Percentiles rank a stretch among this genome's conserved stretches.
Evolutionary conservation across 2,329 filamentous ascomycete species (phyloP).

Genomic region (Aspergillus ruber): DNA sequence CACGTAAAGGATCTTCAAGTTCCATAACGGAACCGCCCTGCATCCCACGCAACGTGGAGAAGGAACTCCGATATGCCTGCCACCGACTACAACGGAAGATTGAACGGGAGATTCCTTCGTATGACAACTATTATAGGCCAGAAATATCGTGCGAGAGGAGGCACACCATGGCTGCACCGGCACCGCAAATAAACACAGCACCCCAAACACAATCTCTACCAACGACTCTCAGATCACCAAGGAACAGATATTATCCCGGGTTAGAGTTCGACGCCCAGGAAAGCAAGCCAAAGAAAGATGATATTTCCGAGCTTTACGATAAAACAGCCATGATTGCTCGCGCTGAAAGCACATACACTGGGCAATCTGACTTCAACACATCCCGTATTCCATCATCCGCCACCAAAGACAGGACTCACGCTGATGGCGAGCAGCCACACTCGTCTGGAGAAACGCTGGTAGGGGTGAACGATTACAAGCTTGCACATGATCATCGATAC

Average conservation of each 20-base stretch:
- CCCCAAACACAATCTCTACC: background rate
- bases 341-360: background rate
- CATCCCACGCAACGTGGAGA: conserved; percentile 27
- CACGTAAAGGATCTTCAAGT: conserved; percentile 16
- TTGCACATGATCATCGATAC: background rate
- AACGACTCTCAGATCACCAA: background rate
- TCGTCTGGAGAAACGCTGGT: background rate
- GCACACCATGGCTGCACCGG: background rate
- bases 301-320: background rate
- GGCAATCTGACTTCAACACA: background rate
- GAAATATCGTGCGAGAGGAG: conserved; percentile 8
- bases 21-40: conserved; percentile 29
- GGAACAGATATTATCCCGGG: conserved; percentile 1
- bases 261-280: conserved; percentile 1
- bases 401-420: background rate
- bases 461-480: background rate
- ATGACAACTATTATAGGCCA: background rate
- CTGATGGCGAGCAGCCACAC: background rate
- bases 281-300: background rate
- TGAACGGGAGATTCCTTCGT: conserved; percentile 6
- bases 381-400: background rate
- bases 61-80: conserved; percentile 30
- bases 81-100: conserved; percentile 25
- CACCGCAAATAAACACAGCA: too few relatives aligned
- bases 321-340: background rate